These are phyloP conservation scores for Jatropha multifida DNA, from an alignment of 441 rosid species.

Conservation along the genomic window DNA sequence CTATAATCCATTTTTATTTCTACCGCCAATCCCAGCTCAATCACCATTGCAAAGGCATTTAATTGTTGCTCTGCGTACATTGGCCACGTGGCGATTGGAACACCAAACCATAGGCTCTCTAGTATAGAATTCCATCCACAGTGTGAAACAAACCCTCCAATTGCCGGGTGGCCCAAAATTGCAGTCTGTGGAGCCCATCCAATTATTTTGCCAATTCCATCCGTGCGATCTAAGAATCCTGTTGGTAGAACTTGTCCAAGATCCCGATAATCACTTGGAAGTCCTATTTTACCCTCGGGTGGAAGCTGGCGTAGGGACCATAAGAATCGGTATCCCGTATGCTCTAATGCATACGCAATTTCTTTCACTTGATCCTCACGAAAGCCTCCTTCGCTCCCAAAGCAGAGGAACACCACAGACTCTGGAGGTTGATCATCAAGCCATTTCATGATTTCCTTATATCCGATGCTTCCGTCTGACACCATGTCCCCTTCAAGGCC, in stretches of 20 bases:
- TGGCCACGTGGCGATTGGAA: slow-evolving; percentile 61
- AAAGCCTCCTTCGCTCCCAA: no score
- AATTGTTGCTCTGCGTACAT: slow-evolving; percentile 61
- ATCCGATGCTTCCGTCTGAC: no score
- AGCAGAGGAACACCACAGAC: no score
- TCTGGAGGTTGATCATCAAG: no score
- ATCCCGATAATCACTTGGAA: slow-evolving; percentile 23
- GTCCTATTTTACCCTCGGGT: no score
- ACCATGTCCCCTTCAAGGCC: no score
- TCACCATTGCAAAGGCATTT: slow-evolving; percentile 49
- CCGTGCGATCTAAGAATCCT: slow-evolving; percentile 33
- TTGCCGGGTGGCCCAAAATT: slow-evolving; percentile 30
- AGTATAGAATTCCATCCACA: slow-evolving; percentile 66
- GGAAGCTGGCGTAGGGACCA: no score
- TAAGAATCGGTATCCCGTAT: no score
- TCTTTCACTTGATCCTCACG: no score
- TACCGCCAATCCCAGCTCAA: slow-evolving; percentile 16
- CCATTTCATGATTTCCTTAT: no score
- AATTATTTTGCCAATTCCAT: slow-evolving; percentile 33
- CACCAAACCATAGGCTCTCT: slow-evolving; percentile 56
- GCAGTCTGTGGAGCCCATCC: slow-evolving; percentile 63
- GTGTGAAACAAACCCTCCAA: slow-evolving; percentile 59
- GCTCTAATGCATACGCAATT: no score
- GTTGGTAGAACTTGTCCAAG: slow-evolving; percentile 31
- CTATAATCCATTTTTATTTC: slow-evolving; percentile 53